A percentile compares a stretch with the other conserved stretches of the same genome.
Evolutionary conservation across 352 stramenopile genomes (phyloP).

Genomic region (Phytopythium sindhum): DNA sequence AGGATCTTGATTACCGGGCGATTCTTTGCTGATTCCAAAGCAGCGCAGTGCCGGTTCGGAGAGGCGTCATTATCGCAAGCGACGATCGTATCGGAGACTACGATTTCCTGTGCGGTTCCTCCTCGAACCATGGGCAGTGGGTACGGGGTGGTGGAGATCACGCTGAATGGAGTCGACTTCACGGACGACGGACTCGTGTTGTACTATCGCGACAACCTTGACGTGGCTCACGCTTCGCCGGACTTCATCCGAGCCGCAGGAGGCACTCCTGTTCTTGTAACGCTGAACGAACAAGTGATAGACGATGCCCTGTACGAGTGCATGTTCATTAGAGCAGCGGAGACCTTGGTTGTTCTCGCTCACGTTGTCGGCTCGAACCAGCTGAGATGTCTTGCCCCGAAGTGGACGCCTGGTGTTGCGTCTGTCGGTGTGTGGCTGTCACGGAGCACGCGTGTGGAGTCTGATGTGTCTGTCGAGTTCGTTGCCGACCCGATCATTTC

Average conservation of each 20-base stretch:
- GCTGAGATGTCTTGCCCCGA: conserved; percentile 22
- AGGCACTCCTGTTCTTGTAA: conserved; percentile 23
- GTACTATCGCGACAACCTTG: conserved; percentile 32
- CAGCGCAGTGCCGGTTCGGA: conserved; percentile 35
- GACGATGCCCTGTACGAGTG: conserved; percentile 23
- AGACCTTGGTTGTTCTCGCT: conserved; percentile 17
- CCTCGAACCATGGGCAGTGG: conserved; percentile 13
- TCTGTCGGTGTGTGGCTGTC: conserved; percentile 24
- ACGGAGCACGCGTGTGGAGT: conserved; percentile 16
- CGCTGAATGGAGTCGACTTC: conserved; percentile 49
- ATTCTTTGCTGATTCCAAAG: conserved; percentile 25
- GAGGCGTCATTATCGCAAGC: conserved; percentile 9
- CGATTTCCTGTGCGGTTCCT: conserved; percentile 27
- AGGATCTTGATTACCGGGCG: conserved; percentile 25
- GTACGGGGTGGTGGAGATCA: conserved; percentile 33
- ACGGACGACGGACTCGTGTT: conserved; percentile 20
- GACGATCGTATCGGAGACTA: conserved; percentile 22
- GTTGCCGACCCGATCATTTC: conserved; percentile 18
- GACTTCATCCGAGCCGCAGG: conserved; percentile 19
- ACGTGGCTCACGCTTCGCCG: conserved; percentile 20
- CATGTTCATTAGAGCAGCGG: conserved; percentile 21
- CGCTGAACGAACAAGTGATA: conserved; percentile 13
- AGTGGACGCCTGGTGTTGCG: conserved; percentile 24
- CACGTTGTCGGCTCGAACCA: conserved; percentile 19
- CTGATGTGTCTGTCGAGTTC: conserved; percentile 16